Evolutionary conservation across 805 yeast species (phyloP).

Genomic region (Nakazawaea ambrosiae): DNA sequence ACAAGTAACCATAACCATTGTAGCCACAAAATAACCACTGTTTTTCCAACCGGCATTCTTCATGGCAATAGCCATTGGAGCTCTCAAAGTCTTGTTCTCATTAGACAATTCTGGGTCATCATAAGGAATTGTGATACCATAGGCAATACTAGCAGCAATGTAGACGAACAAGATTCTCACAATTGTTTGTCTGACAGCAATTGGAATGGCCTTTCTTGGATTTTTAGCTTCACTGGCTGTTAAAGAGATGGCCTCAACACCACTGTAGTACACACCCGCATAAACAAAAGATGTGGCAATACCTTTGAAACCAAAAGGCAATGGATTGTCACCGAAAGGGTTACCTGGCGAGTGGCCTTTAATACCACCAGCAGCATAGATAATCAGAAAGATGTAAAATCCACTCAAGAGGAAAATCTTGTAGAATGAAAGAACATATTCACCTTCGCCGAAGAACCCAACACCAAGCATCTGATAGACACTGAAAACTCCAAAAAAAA

Average conservation of each 20-base stretch:
- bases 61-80: conserved; percentile 43
- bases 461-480: conserved; percentile 46
- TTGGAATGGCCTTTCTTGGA: conserved; percentile 45
- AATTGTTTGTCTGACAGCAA: conserved; percentile 47
- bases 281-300: conserved; percentile 52
- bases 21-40: conserved; percentile 49
- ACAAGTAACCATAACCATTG: conserved; percentile 57
- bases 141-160: conserved; percentile 45
- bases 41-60: conserved; percentile 44
- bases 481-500: conserved; percentile 45
- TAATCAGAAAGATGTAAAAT: conserved; percentile 43
- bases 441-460: conserved; percentile 49
- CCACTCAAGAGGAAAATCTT: conserved; percentile 41
- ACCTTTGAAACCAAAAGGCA: conserved; percentile 43
- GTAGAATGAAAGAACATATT: conserved; percentile 43
- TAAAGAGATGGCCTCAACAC: conserved; percentile 48
- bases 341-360: conserved; percentile 25
- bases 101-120: conserved; percentile 38
- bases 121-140: conserved; percentile 55
- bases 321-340: conserved; percentile 26
- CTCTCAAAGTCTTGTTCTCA: conserved; percentile 32
- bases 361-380: conserved; percentile 36
- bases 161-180: conserved; percentile 47
- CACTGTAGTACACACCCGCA: conserved; percentile 54
- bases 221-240: conserved; percentile 51